Percentiles rank a stretch among this genome's conserved stretches.
These are phyloP conservation scores for Hibiscus mutabilis DNA, from an alignment of 345 rosid genomes.

Conservation along the genomic window DNA sequence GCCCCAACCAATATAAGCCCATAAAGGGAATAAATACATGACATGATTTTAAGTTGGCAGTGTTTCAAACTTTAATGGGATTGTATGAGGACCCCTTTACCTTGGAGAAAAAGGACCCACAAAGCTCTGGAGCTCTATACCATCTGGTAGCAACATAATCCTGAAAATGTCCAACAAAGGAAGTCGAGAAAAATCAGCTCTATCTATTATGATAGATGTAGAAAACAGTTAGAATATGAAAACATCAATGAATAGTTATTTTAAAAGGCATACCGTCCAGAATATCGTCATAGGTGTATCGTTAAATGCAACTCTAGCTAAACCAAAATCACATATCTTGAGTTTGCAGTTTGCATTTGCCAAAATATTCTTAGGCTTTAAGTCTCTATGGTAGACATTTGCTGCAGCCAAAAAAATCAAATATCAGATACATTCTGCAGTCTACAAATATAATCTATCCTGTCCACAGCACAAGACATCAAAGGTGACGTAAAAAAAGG, in stretches of 20 bases:
- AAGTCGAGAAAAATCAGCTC: background rate
- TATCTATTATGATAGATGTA: background rate
- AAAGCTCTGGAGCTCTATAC: slow-evolving; percentile 98
- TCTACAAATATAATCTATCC: background rate
- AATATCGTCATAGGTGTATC: slow-evolving; percentile 82
- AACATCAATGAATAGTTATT: slow-evolving; percentile 3
- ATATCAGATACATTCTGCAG: slow-evolving; percentile 1
- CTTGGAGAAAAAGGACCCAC: slow-evolving; percentile 97
- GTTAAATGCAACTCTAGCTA: slow-evolving; percentile 90
- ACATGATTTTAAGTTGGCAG: background rate
- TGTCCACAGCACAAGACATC: background rate
- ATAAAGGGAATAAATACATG: background rate
- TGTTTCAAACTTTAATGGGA: background rate
- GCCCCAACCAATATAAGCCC: background rate
- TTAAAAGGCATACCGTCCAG: slow-evolving; percentile 67
- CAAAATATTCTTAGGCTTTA: slow-evolving; percentile 91
- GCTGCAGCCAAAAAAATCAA: slow-evolving; percentile 46
- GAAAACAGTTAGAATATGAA: background rate
- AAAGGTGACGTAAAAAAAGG: background rate
- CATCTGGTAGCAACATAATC: slow-evolving; percentile 98
- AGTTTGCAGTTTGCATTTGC: slow-evolving; percentile 98
- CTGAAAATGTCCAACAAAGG: slow-evolving; percentile 30
- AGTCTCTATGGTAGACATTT: slow-evolving; percentile 85
- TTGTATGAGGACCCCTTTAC: slow-evolving; percentile 21
- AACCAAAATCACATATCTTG: slow-evolving; percentile 90